A percentile compares a stretch with the other conserved stretches of the same genome.
phyloP scores from a whole-genome alignment of 2,329 filamentous ascomycete genomes.

The Fusarium algeriense region DNA sequence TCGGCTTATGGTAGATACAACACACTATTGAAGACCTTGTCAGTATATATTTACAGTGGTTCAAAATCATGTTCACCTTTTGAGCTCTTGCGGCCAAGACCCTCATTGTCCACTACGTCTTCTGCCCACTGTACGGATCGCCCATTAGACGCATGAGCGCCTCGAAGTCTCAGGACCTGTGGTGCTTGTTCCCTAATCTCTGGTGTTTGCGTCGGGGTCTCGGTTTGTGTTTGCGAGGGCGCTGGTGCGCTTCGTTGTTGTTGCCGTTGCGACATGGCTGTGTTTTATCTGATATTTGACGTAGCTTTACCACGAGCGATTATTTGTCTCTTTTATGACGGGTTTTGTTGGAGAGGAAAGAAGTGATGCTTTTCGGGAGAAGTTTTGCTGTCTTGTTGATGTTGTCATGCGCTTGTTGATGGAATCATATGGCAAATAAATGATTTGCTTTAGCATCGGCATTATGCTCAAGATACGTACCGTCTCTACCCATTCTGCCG shows the following conservation, averaged over 20 bases:
- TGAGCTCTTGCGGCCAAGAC: constrained; percentile 90
- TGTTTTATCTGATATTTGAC: not conserved
- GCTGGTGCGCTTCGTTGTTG: constrained; percentile 47
- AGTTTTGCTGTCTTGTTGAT: not conserved
- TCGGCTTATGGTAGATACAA: constrained; percentile 96
- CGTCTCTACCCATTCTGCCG: not conserved
- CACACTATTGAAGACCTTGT: constrained; percentile 73
- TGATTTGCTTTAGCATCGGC: constrained; percentile 12
- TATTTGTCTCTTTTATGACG: not conserved
- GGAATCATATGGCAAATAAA: constrained; percentile 33
- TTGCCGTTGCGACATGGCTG: constrained; percentile 51
- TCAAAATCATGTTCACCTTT: constrained; percentile 74
- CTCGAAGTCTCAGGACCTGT: constrained; percentile 64
- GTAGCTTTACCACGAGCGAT: not conserved
- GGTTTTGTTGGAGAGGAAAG: not conserved
- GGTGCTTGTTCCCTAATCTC: constrained; percentile 49
- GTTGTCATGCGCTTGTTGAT: constrained; percentile 29
- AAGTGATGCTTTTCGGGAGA: not conserved
- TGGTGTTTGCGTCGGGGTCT: constrained; percentile 45
- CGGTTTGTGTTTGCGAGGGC: constrained; percentile 53
- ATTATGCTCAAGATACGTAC: not conserved
- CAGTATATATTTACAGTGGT: not conserved
- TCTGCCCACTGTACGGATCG: constrained; percentile 91
- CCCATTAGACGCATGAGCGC: constrained; percentile 58
- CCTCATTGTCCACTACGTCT: constrained; percentile 94